Evolutionary conservation across 2,329 filamentous ascomycete species (phyloP), one percentile per base, ranked within the genome.

Genomic region (Chlorencoelia australis): DNA sequence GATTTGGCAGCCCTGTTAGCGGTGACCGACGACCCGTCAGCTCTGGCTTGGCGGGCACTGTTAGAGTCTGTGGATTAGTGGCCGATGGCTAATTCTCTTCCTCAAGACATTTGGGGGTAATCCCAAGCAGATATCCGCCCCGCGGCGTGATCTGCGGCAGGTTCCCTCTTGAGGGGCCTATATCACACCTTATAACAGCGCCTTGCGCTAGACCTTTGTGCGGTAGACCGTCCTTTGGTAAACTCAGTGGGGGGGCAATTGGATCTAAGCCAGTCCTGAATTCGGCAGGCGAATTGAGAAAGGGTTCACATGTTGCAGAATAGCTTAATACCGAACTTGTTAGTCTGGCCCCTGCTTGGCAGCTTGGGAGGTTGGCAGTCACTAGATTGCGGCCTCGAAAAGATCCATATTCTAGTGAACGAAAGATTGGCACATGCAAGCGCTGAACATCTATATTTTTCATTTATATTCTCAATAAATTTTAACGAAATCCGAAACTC

Each of bases 21-120:
- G n/a, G 29, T 14, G n/a, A 3, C 29, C 29, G 29, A 31, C 15
- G 29, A 14, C 29, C 29, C 21, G 29, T 31, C 29, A 31, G 29
- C 18, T 31, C 21, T 14, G 29, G 17, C 17, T 31, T 21, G 18
- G 16, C 16, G 20, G 16, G 29, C 29, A 13, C 14, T 30, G 29
- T 13, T 30, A 19, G 29, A 19, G 29, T 30, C 16, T 30, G 16
- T 30, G 29, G 29, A 30, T 30, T 30, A 30, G 29, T 30, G 29
- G 16, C 29, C 29, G 29, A 30, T 30, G 29, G 29, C 29, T 30
- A 33, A 16, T 15, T 21, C 17, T 33, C 11, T 33, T 11, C 19
- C n/a, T n/a, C 19, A 22, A 24, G 19, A 15, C 19, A 33, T 15
- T 21, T 21, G 18, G 6, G 18, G 18, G 19, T 21, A 21, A 14